Evolutionary conservation across 1,139 yeast species (phyloP), one percentile per base, ranked within the genome.

Genomic region (Komagataea norvegica): DNA sequence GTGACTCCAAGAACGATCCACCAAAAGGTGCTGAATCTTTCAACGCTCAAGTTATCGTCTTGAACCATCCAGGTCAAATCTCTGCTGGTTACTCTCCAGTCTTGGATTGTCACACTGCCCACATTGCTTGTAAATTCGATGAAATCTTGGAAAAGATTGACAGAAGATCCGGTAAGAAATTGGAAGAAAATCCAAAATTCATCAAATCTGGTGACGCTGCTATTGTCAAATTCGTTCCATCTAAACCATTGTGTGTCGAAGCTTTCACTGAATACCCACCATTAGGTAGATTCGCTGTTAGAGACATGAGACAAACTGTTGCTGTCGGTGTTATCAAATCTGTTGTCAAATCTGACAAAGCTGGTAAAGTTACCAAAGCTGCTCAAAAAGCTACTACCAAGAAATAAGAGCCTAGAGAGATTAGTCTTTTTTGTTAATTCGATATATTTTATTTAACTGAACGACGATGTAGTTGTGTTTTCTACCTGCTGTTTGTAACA

Each of bases 291-390:
- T 87, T 87, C 79, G 96, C 96, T 67, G 96, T 87, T 79, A 89
- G 96, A 83, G 96, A 88, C 74, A 88, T 88, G 96, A 85, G 96
- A 82, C 96, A 87, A 76, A 88, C 96, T 60, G 97, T 89, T 64
- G 96, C 96, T 68, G 96, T 89, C 70, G 97, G 96, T 87, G 96
- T 89, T 69, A 87, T 89, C 91, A 89, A 89, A 86, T 74, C 93
- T 60, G 97, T 91, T 64, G 96, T 79, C 68, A 91, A 91, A 86
- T 67, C 93, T 56, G 96, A 82, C 76, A 69, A 68, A 62, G 86
- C 87, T 64, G 95, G 94, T 78, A 91, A 91, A 91, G 96, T 91
- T 63, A 91, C 98, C 91, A 91, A 91, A 89, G 94, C 98, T 73
- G 97, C 97, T 70, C 80, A 74, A 66, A 91, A 91, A 88, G 96